A percentile compares a stretch with the other conserved stretches of the same genome.
Evolutionary conservation across 345 rosid species (phyloP).

Genomic region (Sonneratia alba): DNA sequence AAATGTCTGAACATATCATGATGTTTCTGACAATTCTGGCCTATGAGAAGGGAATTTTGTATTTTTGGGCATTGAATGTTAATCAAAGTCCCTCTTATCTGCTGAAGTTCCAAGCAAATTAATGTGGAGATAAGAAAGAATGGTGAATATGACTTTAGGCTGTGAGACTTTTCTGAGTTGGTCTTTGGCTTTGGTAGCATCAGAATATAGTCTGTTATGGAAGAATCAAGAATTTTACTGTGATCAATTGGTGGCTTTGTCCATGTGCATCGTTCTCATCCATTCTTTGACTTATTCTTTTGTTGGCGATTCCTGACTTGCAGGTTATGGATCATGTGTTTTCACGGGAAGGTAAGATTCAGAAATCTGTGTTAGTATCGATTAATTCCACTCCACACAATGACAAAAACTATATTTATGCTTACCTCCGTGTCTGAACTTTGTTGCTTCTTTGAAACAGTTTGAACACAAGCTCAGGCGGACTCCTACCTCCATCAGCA

Average conservation of each 20-base stretch:
- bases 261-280: neutral
- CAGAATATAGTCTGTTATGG: neutral
- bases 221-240: neutral
- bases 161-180: neutral
- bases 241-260: neutral
- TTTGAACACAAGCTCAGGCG: slow-evolving; percentile 27
- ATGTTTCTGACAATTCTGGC: neutral
- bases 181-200: neutral
- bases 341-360: slow-evolving; percentile 72
- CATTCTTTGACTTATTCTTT: slow-evolving; percentile 5
- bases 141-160: neutral
- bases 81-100: neutral
- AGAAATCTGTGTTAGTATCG: neutral
- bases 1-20: neutral
- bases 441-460: slow-evolving; percentile 28
- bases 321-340: slow-evolving; percentile 66
- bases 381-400: neutral
- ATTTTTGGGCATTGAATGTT: neutral
- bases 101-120: neutral
- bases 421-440: neutral
- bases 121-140: too few relatives aligned
- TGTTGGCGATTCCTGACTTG: slow-evolving; percentile 11
- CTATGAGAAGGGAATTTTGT: neutral
- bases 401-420: neutral
- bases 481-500: slow-evolving; percentile 38